These are phyloP conservation scores for Parathielavia hyrcaniae DNA, from an alignment of 495 filamentous ascomycete genomes.

Conservation along the genomic window DNA sequence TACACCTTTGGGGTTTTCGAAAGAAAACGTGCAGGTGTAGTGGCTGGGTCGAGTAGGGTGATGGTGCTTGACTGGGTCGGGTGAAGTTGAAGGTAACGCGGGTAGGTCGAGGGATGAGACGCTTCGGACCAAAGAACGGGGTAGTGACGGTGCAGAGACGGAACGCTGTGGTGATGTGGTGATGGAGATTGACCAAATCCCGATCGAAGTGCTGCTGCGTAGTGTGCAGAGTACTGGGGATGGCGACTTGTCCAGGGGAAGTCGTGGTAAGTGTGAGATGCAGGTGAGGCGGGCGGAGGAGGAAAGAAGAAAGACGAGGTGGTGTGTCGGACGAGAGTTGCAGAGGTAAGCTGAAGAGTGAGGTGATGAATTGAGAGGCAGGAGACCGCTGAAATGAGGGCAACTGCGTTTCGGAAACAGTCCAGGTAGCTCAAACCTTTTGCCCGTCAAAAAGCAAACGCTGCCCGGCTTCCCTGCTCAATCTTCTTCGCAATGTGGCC, in stretches of 20 bases:
- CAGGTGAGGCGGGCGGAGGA: conserved; percentile 7
- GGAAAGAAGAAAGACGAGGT: conserved; percentile 15
- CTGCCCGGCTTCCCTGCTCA: conserved; percentile 18
- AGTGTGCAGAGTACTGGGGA: conserved; percentile 16
- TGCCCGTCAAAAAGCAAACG: conserved; percentile 30
- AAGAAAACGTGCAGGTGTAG: conserved; percentile 87
- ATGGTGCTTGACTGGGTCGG: conserved; percentile 21
- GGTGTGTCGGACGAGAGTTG: conserved; percentile 16
- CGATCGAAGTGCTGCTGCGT: conserved; percentile 17
- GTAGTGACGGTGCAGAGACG: conserved; percentile 18
- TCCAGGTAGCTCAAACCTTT: conserved; percentile 36
- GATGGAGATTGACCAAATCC: conserved; percentile 21
- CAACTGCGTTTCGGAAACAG: conserved; percentile 25
- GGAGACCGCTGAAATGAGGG: conserved; percentile 23
- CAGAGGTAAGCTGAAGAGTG: neutral
- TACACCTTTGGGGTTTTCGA: conserved; percentile 77
- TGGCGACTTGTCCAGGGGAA: conserved; percentile 9
- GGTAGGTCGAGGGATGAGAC: conserved; percentile 24
- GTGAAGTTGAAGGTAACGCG: conserved; percentile 26
- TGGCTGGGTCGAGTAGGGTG: conserved; percentile 31
- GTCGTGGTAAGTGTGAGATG: conserved; percentile 12
- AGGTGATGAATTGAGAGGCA: conserved; percentile 15
- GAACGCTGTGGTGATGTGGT: conserved; percentile 18
- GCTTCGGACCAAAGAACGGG: conserved; percentile 17
- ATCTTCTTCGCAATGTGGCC: neutral